These are phyloP conservation scores for Phytopythium boreale DNA, from an alignment of 352 stramenopile species.

Conservation along the genomic window DNA sequence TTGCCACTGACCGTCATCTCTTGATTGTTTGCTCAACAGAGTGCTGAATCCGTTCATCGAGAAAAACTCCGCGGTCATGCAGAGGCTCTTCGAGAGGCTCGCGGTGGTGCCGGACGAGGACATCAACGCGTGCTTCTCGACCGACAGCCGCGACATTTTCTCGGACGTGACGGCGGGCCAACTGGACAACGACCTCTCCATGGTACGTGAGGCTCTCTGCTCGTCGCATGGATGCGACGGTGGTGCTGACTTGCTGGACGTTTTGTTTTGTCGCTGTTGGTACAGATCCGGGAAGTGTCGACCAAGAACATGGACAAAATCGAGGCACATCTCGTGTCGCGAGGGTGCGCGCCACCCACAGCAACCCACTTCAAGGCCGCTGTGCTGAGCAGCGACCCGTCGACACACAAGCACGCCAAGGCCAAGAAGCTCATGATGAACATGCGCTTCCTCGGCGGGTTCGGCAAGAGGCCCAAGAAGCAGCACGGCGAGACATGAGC, in stretches of 20 bases:
- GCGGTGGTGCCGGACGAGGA: conserved; percentile 55
- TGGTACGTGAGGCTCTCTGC: conserved; percentile 25
- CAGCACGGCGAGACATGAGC: conserved; percentile 17
- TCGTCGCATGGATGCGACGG: neutral
- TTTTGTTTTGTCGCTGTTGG: neutral
- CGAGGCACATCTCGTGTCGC: conserved; percentile 52
- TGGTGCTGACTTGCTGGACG: neutral
- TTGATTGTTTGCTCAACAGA: conserved; percentile 22
- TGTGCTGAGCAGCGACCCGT: conserved; percentile 34
- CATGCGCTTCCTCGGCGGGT: conserved; percentile 73
- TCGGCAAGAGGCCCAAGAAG: conserved; percentile 57
- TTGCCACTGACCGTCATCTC: neutral
- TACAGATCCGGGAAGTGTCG: conserved; percentile 61
- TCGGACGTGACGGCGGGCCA: conserved; percentile 52
- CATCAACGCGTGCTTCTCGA: conserved; percentile 75
- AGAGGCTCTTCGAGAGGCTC: conserved; percentile 74
- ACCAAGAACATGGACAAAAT: conserved; percentile 78
- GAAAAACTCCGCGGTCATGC: conserved; percentile 71
- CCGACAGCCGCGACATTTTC: conserved; percentile 74
- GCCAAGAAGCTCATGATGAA: conserved; percentile 73
- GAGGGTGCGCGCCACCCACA: conserved; percentile 35
- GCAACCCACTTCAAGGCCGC: conserved; percentile 51
- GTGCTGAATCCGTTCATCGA: conserved; percentile 88
- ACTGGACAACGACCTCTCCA: conserved; percentile 49
- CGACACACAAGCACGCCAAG: conserved; percentile 39